A percentile compares a stretch with the other conserved stretches of the same genome.
Evolutionary conservation across 306 rosid genomes (phyloP).

Genomic region (Gleditsia sinensis): DNA sequence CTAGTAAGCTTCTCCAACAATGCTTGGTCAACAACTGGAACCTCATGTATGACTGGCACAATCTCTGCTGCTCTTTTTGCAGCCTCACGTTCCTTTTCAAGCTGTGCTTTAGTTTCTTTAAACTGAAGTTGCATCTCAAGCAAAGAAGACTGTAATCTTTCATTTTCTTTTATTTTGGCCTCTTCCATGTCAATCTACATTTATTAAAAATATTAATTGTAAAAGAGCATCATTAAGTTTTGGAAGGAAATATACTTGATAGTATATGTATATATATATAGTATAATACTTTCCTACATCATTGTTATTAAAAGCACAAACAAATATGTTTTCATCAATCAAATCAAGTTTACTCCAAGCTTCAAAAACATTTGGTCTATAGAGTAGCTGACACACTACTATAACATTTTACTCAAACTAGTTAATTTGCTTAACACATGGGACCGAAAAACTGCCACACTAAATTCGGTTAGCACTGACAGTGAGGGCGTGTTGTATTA

Average conservation of each 20-base stretch:
- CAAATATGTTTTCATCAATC: constrained; percentile 12
- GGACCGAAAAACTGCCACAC: background rate
- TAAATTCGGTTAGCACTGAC: too few species aligned
- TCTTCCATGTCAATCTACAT: constrained; percentile 81
- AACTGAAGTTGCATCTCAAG: constrained; percentile 72
- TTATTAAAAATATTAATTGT: background rate
- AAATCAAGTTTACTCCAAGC: constrained; percentile 21
- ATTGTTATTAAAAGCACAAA: background rate
- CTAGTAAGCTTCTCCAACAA: constrained; percentile 69
- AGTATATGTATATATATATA: background rate
- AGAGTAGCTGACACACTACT: background rate
- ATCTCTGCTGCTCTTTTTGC: constrained; percentile 54
- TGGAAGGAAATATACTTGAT: constrained; percentile 3
- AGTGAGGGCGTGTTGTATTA: too few species aligned
- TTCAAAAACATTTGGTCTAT: background rate
- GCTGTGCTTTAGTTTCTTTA: constrained; percentile 65
- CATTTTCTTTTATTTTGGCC: constrained; percentile 77
- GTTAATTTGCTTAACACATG: background rate
- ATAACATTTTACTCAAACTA: constrained; percentile 1
- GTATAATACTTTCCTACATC: background rate
- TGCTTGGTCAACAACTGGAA: constrained; percentile 80
- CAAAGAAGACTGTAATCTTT: constrained; percentile 71
- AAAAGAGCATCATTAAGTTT: constrained; percentile 26
- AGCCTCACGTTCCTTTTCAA: constrained; percentile 67
- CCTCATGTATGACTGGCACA: constrained; percentile 65